Percentiles rank a stretch among this genome's conserved stretches.
Evolutionary conservation across 768 basidiomycete genomes (phyloP).

Genomic region (Fomitopsis pulvina): DNA sequence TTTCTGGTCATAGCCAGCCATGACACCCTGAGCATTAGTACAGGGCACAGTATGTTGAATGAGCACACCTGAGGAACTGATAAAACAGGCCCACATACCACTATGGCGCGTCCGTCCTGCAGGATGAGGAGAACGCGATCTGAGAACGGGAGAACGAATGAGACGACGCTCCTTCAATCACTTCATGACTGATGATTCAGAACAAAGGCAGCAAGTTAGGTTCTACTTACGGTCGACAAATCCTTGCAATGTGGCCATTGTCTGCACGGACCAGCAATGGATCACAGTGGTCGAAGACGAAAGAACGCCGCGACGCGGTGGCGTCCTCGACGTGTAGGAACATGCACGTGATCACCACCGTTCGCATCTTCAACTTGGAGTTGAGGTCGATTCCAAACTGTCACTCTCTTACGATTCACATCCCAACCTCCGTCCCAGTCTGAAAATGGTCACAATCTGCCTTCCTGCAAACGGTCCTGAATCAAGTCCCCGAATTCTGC

Average conservation of each 20-base stretch:
- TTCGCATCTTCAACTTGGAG: neutral
- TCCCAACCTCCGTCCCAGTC: too few species aligned
- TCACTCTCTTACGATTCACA: too few species aligned
- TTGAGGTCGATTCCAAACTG: too few species aligned
- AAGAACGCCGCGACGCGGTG: neutral
- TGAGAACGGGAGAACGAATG: constrained; percentile 22
- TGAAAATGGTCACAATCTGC: too few species aligned
- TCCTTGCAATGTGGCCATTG: constrained; percentile 86
- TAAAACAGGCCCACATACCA: constrained; percentile 46
- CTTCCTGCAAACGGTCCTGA: too few species aligned
- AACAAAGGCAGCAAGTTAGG: neutral
- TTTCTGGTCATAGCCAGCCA: constrained; percentile 92
- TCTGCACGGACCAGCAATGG: neutral
- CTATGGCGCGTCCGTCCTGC: constrained; percentile 93
- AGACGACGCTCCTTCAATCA: neutral
- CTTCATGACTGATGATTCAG: neutral
- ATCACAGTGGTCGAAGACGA: neutral
- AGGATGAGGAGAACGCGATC: constrained; percentile 90
- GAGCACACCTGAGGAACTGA: too few species aligned
- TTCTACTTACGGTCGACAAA: constrained; percentile 77
- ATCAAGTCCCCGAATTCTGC: too few species aligned
- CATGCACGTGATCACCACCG: neutral
- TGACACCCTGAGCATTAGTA: constrained; percentile 53
- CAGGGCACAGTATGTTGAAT: neutral
- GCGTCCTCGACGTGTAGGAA: neutral